Evolutionary conservation across 768 basidiomycete genomes (phyloP), one percentile per base, ranked within the genome.

Genomic region (Podaxis sp.): DNA sequence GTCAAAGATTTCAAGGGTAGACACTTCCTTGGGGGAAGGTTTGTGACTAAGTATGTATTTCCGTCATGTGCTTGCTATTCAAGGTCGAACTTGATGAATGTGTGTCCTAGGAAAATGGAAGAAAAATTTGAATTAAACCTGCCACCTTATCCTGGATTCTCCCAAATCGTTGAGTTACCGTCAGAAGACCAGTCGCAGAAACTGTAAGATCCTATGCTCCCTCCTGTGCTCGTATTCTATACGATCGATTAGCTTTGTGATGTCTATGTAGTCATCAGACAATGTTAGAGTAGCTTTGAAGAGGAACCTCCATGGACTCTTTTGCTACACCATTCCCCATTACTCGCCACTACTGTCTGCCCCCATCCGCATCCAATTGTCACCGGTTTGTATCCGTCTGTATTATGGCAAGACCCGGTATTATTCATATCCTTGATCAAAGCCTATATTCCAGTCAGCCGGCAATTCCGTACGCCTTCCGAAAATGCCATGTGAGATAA

Each of bases 11-110:
- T 91, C 73, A 82, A 72, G 27, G 94, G 95, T 10, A 79, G 84
- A 37, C 97, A 99, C 77, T 97, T 93, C 70, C 81, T 98, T 1
- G 97, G 96, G 1, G 97, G 97, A 1, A 79, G 97, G 62, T 99
- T 99, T 70, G 83, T 98, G 18, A 87, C 95, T 4, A 89, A 81
- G 95, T 95, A 66, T 65, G 88, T 77, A 0, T 1, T 23, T 11
- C 13, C 4, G 53, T 48, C 40, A 18, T 52, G 55, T 60, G 28
- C 48, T 10, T 61, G 52, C 16, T 1, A 55, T 52, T 18, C 25
- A 38, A 37, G 16, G 9, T 28, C 5, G 32, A 44, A 3, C 32
- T 32, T 32, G 38, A 35, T 55, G 6, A 54, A 16, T 18, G 18
- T 25, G 53, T 9, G 46, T 2, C 25, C 18, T 67, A 97, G 95